Percentiles rank a stretch among this genome's conserved stretches.
Evolutionary conservation across 2,329 filamentous ascomycete genomes (phyloP).

Genomic region (Geosmithia flava): DNA sequence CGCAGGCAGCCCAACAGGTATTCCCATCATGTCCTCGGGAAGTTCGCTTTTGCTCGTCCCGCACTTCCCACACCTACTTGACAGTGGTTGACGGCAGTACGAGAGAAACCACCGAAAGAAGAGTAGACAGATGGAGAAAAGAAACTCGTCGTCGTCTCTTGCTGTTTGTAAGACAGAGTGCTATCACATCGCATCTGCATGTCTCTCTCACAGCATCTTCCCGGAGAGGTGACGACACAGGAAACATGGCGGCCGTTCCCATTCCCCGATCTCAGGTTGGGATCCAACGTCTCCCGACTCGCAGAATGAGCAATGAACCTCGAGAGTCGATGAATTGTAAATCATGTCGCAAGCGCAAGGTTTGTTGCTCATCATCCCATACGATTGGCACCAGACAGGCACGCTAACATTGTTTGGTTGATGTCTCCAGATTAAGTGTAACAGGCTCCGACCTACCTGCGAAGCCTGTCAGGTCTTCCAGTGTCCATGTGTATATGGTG

Average conservation of each 20-base stretch:
- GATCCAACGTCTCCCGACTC: conserved; percentile 65
- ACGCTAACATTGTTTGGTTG: not conserved
- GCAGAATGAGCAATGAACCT: conserved; percentile 61
- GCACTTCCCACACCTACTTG: too few relatives aligned
- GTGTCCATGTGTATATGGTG: conserved; percentile 81
- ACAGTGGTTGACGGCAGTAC: too few relatives aligned
- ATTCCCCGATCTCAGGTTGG: conserved; percentile 69
- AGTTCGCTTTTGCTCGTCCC: too few relatives aligned
- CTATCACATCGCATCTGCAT: too few relatives aligned
- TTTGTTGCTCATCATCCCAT: conserved; percentile 21
- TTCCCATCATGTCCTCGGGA: not conserved
- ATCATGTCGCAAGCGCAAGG: conserved; percentile 85
- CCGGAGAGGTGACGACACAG: not conserved
- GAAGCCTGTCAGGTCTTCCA: conserved; percentile 86
- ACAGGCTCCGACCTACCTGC: conserved; percentile 70
- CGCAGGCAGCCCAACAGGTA: too few relatives aligned
- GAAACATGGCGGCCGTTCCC: conserved; percentile 28
- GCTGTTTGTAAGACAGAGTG: too few relatives aligned
- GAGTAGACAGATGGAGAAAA: too few relatives aligned
- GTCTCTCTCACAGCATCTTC: too few relatives aligned
- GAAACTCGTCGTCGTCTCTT: too few relatives aligned
- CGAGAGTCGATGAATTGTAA: conserved; percentile 94
- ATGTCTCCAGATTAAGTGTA: conserved; percentile 72
- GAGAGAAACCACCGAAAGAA: too few relatives aligned
- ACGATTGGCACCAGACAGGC: not conserved